A percentile compares a stretch with the other conserved stretches of the same genome.
phyloP scores from a whole-genome alignment of 2,329 filamentous ascomycete genomes.

The Cadophora sp. region DNA sequence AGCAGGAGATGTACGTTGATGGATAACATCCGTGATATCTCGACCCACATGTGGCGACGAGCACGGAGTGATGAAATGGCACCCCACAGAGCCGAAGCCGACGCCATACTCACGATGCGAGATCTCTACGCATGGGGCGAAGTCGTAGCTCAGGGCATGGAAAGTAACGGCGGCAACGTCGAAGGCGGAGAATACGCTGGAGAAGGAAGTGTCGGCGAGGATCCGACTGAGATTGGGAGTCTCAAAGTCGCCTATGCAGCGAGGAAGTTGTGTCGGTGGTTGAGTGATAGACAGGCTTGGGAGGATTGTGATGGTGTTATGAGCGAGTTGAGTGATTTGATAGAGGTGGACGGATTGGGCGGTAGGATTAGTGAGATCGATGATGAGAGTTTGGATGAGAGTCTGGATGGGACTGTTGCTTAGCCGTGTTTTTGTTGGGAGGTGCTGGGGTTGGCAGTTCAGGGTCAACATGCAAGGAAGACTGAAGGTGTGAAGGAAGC shows the following conservation, averaged over 20 bases:
- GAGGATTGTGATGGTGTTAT: constrained; percentile 21
- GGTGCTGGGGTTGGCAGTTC: too few species aligned
- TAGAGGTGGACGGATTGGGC: neutral
- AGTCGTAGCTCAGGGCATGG: constrained; percentile 25
- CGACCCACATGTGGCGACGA: constrained; percentile 36
- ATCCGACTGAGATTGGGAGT: neutral
- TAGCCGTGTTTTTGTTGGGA: neutral
- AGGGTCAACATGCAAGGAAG: too few species aligned
- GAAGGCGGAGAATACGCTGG: neutral
- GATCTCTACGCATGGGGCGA: constrained; percentile 37
- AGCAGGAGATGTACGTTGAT: constrained; percentile 28
- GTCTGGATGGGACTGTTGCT: constrained; percentile 3
- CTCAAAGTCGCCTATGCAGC: constrained; percentile 26
- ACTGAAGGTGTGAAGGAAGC: too few species aligned
- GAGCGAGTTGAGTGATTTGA: constrained; percentile 29
- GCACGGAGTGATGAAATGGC: constrained; percentile 34
- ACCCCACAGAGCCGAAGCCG: constrained; percentile 33
- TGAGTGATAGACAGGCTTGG: constrained; percentile 27
- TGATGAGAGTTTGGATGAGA: constrained; percentile 4
- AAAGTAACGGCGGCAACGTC: constrained; percentile 24
- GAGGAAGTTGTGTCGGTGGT: constrained; percentile 30
- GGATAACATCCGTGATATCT: constrained; percentile 37
- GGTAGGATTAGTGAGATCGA: constrained; percentile 9
- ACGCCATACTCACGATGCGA: constrained; percentile 31
- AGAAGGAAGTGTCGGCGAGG: neutral